These are phyloP conservation scores for Gossypium anomalum DNA, from an alignment of 345 rosid species.

Conservation along the genomic window DNA sequence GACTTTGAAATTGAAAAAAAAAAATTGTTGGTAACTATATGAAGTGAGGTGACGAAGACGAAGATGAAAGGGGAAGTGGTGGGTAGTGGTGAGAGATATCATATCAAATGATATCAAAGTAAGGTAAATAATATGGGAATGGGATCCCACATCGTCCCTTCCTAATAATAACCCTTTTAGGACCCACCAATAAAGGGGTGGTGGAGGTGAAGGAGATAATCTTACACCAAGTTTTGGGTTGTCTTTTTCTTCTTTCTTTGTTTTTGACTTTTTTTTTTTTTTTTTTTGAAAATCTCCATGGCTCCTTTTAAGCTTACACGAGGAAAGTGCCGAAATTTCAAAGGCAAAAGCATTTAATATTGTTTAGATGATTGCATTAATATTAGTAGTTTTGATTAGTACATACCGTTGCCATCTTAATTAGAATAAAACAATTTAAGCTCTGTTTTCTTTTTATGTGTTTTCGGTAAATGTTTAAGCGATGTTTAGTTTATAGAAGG, in stretches of 20 bases:
- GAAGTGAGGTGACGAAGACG: background rate
- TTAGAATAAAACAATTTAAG: too few relatives aligned
- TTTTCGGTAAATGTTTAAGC: too few relatives aligned
- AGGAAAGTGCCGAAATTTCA: background rate
- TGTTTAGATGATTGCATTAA: background rate
- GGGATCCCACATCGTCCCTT: constrained; percentile 25
- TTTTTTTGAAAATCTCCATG: background rate
- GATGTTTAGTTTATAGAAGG: too few relatives aligned
- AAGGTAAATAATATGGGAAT: constrained; percentile 21
- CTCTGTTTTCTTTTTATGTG: too few relatives aligned
- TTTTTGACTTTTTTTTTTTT: background rate
- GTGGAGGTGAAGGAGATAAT: constrained; percentile 9
- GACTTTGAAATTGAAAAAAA: background rate
- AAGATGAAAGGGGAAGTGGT: background rate
- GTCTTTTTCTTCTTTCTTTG: background rate
- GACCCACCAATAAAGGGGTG: constrained; percentile 18
- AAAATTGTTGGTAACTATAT: background rate
- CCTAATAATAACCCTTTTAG: background rate
- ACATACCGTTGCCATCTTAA: too few relatives aligned
- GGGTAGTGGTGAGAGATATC: constrained; percentile 24
- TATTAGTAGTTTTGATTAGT: too few relatives aligned
- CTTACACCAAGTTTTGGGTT: constrained; percentile 9
- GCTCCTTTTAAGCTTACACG: background rate
- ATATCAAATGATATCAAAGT: constrained; percentile 27
- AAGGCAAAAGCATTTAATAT: background rate